Evolutionary conservation across 306 rosid species (phyloP), one percentile per base, ranked within the genome.

Genomic region (Lupinus albus): DNA sequence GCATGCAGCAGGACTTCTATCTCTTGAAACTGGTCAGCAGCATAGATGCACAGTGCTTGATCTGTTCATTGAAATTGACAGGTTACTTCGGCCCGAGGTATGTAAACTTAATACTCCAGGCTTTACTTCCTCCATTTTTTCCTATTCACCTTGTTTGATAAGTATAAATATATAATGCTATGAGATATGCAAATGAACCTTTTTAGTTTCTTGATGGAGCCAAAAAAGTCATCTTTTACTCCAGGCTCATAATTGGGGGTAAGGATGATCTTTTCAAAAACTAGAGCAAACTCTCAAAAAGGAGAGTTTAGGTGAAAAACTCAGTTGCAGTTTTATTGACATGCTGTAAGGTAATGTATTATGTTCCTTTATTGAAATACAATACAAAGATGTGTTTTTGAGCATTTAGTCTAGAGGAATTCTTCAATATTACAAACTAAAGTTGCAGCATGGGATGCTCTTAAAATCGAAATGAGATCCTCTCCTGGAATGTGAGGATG

Each of bases 31-130:
- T 70, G 50, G 65, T 76, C 89, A 74, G 79, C 95, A 85, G 83
- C 89, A 71, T 39, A 85, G 87, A 61, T 94, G 99, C 85, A 76
- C 89, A 56, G 78, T 81, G 80, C 83, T 91, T 48, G 99, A 88
- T 81, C 35, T 88, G 61, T 90, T 94, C 81, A 68, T 76, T 9
- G 99, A 94, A 82, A 91, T 94, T 55, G 99, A 94, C 82, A 86
- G 99, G 78, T 45, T 94, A 79, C 99, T 94, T 64, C 97, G 97
- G 39, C 99, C 99, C 17, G 99, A 94, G 99, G 99, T 94, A 94
- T 30, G 30, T 57, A 61, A 54, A 48, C 64, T 53, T 30, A 32
- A 52, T 44, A 49, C 45, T 54, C 7, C 8, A 4, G 36, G 39
- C 64, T 66, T 54, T 52, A 30, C 15, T 52, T 33, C 56, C 59